These are phyloP conservation scores for Arachis monticola DNA, from an alignment of 331 rosid genomes.

Conservation along the genomic window DNA sequence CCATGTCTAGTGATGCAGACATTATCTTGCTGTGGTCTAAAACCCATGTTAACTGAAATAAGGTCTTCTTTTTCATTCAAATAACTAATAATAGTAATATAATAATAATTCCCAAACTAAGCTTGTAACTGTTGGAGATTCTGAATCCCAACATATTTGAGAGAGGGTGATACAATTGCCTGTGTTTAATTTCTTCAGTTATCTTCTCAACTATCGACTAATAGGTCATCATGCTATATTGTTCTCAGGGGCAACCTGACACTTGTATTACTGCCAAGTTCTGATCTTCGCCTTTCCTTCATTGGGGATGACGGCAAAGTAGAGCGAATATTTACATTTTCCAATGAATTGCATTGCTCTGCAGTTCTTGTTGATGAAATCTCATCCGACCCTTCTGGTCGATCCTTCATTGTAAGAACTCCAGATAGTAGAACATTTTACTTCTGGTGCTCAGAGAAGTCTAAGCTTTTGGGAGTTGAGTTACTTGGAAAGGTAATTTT, in stretches of 20 bases:
- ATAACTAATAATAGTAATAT: background rate
- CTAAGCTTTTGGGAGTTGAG: constrained; percentile 87
- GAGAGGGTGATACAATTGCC: background rate
- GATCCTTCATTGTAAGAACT: constrained; percentile 66
- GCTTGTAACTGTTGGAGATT: constrained; percentile 10
- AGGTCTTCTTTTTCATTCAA: background rate
- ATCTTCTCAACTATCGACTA: constrained; percentile 19
- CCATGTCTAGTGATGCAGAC: constrained; percentile 6
- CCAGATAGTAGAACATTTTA: constrained; percentile 56
- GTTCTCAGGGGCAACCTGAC: constrained; percentile 82
- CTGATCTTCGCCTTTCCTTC: constrained; percentile 85
- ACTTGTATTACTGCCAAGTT: constrained; percentile 80
- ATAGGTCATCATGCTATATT: constrained; percentile 26
- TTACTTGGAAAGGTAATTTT: constrained; percentile 74
- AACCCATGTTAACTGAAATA: background rate
- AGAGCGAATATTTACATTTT: constrained; percentile 64
- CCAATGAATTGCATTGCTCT: constrained; percentile 57
- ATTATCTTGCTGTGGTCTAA: background rate
- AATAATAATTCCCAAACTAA: constrained; percentile 4
- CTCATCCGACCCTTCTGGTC: constrained; percentile 69
- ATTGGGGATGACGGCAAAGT: constrained; percentile 78
- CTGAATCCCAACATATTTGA: background rate
- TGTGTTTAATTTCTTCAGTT: constrained; percentile 19
- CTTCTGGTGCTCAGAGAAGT: constrained; percentile 96
- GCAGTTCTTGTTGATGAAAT: constrained; percentile 70